Evolutionary conservation across 2,329 filamentous ascomycete species (phyloP), one percentile per base, ranked within the genome.

Genomic region (Aureobasidium melanogenum): DNA sequence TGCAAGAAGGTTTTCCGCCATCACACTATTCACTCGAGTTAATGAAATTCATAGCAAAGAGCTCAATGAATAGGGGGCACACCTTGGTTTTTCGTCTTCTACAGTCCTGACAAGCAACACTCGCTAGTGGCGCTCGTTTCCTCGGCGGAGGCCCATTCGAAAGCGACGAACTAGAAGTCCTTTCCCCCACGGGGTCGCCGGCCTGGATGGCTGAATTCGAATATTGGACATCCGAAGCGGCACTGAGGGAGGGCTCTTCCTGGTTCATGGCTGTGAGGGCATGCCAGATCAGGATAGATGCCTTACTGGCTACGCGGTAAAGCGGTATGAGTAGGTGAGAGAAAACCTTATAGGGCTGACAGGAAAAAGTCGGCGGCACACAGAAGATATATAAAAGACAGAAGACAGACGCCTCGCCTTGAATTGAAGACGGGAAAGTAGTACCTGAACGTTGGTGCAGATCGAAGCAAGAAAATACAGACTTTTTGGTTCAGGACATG

Each of bases 1-100:
- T 39, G 38, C 59, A 61, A 8, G 26, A 32, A 22, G 59, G 59
- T 22, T 52, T 54, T 15, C 39, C 24, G 39, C 59, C 50, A 39
- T 61, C 41, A 30, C 59, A 61, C 59, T 61, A 24, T 41, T 14
- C n/a, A 2, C 5, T n/a, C 12, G 5, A 12, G 30, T 54, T 30
- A 61, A 47, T 7, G 28, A 57, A 28, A 22, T 15, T 12, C 50
- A 30, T 14, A 5, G 5, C 22, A n/a, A 5, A 43, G 9, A 26
- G 9, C 38, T 28, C 17, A n/a, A 0, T 12, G 36, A 14, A 39
- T 2, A 24, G 19, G 19, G 10, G 30, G 26, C 57, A 30, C 19
- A 61, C 59, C 59, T 61, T 61, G 28, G 59, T 61, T 28, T 61
- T 61, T 12, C 59, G 59, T 41, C 48, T 28, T 34, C 59, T 54